Evolutionary conservation across 805 yeast genomes (phyloP), one percentile per base, ranked within the genome.

Genomic region (Deakozyma indianensis): DNA sequence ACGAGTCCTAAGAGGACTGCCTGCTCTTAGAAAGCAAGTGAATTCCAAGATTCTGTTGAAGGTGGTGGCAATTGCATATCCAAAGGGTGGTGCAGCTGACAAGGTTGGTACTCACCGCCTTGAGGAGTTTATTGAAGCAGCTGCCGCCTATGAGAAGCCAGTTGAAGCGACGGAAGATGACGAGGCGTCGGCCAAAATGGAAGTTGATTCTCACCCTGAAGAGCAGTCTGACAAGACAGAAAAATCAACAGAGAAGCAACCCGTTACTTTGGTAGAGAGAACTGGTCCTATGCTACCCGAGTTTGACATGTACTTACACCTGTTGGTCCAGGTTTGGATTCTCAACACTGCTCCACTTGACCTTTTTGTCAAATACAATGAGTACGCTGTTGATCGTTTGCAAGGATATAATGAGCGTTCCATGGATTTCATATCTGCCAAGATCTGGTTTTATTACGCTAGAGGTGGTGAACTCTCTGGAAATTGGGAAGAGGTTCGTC

Each of bases 391-490:
- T 61, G 23, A 53, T 20, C 57, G 53, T 22, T 50, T 86, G 58
- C 71, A 74, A 47, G 62, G 70, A 14, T 81, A 81, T 66, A 86
- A 86, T 64, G 77, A 82, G 52, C 75, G 97, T 51, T 75, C 94
- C 3, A 67, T 90, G 52, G 97, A 92, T 64, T 77, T 83, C 56
- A 73, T 92, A 48, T 78, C 78, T 51, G 92, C 97, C 15, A 90
- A 88, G 62, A 71, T 83, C 49, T 92, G 97, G 97, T 92, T 90
- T 61, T 90, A 87, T 66, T 73, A 83, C 53, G 73, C 80, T 41
- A 77, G 94, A 62, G 74, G 87, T 1, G 76, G 77, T 52, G 97
- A 90, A 66, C 65, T 80, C 46, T 45, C 53, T 14, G 57, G 55
- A 29, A 66, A 78, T 52, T 65, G 76, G 48, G 66, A 70, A 43